A percentile compares a stretch with the other conserved stretches of the same genome.
Conservation (phyloP, 441 rosid species). For the Eutrema salsugineum region DNA sequence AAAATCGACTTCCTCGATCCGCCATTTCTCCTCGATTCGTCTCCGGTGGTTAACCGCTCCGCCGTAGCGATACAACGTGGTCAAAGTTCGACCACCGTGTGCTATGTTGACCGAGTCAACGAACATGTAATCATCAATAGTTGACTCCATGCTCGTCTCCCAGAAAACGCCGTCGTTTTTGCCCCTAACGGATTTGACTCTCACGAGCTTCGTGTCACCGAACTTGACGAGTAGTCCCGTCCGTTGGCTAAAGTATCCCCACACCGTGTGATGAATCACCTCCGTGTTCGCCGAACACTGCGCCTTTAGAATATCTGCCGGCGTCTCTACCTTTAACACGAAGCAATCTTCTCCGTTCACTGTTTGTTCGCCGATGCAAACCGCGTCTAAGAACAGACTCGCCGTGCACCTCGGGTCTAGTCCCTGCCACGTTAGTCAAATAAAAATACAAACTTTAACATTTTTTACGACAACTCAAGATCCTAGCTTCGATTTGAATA, state of each 20-base stretch:
- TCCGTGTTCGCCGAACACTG: conserved; percentile 74
- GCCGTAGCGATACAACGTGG: conserved; percentile 64
- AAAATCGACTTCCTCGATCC: conserved; percentile 86
- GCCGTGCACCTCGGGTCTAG: conserved; percentile 86
- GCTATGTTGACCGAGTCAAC: conserved; percentile 69
- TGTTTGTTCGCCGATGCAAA: conserved; percentile 61
- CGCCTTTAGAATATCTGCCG: conserved; percentile 44
- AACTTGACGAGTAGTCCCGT: conserved; percentile 73
- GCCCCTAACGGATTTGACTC: conserved; percentile 52
- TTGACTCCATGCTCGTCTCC: conserved; percentile 83
- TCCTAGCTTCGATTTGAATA: neutral
- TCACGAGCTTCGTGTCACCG: conserved; percentile 73
- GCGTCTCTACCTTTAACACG: conserved; percentile 66
- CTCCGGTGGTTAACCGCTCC: conserved; percentile 60
- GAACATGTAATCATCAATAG: conserved; percentile 57
- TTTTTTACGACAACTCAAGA: neutral
- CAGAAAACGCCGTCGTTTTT: conserved; percentile 54
- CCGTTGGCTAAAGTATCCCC: conserved; percentile 92
- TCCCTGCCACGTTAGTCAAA: conserved; percentile 44
- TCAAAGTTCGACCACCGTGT: conserved; percentile 60
- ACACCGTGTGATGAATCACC: conserved; percentile 68
- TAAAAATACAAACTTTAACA: neutral
- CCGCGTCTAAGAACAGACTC: conserved; percentile 68
- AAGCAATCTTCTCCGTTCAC: conserved; percentile 63
- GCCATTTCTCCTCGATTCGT: conserved; percentile 83